Base-by-base conservation (phyloP, 495 filamentous ascomycete genomes). In the Clavariopsis aquatica region DNA sequence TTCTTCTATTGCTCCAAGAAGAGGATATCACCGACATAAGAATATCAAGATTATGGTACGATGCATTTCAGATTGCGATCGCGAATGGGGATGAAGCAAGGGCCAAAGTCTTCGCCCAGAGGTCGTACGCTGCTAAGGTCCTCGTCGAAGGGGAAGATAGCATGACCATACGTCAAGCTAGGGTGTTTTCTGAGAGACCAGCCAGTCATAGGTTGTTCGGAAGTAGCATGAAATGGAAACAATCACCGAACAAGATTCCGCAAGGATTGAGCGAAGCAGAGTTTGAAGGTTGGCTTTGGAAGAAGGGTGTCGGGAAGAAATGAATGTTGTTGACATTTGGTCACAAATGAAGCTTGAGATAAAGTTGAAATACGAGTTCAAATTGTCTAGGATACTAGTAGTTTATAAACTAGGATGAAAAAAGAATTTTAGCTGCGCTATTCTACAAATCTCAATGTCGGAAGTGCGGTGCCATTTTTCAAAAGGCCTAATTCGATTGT, bases 221-320 rank as follows among this genome's bases (percentile, higher is more conserved):
- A 78, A 72, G 52, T 34, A 74, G 72, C 5, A 69, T 43, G 27
- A 74, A 69, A 46, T 81, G 79, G 77, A 76, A 69, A 62, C 71
- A 74, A 17, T 60, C 52, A 41, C 49, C 60, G 49, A 68, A 52
- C 22, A 20, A 38, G 2, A 22, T 74, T n/a, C 76, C 74, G 20
- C 71, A 71, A 19, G 65, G 70, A 15, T 59, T 78, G 38, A 71
- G 74, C 38, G 52, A 64, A 27, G 66, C 62, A 5, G 71, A 73
- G 53, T 79, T 81, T 65, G 77, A 80, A 31, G 72, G 69, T 52
- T 82, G 79, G 79, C 56, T 82, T 26, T 82, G 77, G 75, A 78
- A 72, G 54, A 10, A 59, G 31, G n/a, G n/a, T n/a, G n/a, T n/a
- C n/a, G n/a, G n/a, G n/a, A n/a, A n/a, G n/a, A n/a, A n/a, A n/a